phyloP scores from a whole-genome alignment of 2,329 filamentous ascomycete genomes.

The Fusarium newnesense region DNA sequence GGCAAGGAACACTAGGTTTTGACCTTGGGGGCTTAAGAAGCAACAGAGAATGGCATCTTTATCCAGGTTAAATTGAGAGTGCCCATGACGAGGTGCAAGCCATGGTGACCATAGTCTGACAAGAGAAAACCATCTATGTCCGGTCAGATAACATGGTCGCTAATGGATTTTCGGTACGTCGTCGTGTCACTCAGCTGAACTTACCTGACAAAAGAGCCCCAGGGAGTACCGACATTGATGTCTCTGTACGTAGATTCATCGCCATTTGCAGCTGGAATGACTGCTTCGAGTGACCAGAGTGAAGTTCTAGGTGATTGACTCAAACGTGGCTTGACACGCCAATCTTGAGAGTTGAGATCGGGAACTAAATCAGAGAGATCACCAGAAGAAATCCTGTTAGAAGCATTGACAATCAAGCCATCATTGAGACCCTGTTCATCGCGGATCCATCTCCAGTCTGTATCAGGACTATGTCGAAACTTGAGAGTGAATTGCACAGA shows the following conservation, averaged over 20 bases:
- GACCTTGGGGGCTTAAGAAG: slow-evolving; percentile 77
- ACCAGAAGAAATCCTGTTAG: slow-evolving; percentile 45
- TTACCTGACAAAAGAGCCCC: slow-evolving; percentile 64
- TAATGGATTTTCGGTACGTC: neutral
- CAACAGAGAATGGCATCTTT: slow-evolving; percentile 83
- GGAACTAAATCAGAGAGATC: slow-evolving; percentile 66
- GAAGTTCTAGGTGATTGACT: slow-evolving; percentile 75
- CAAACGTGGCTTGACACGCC: slow-evolving; percentile 63
- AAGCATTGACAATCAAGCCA: slow-evolving; percentile 66
- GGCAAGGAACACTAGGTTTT: slow-evolving; percentile 80
- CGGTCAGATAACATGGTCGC: slow-evolving; percentile 4
- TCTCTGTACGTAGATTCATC: slow-evolving; percentile 67
- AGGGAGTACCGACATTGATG: slow-evolving; percentile 71
- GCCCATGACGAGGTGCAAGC: slow-evolving; percentile 89
- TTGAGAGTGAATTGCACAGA: slow-evolving; percentile 76
- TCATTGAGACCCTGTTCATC: slow-evolving; percentile 72
- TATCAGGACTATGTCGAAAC: slow-evolving; percentile 64
- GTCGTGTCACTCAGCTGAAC: slow-evolving; percentile 12
- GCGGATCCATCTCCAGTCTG: slow-evolving; percentile 76
- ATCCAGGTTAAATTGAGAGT: slow-evolving; percentile 71
- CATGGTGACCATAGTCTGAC: slow-evolving; percentile 84
- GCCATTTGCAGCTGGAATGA: slow-evolving; percentile 65
- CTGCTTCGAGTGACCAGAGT: slow-evolving; percentile 75
- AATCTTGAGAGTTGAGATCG: slow-evolving; percentile 62
- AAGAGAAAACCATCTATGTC: slow-evolving; percentile 78